Conservation (phyloP, 306 rosid genomes). For the Cicer bijugum region DNA sequence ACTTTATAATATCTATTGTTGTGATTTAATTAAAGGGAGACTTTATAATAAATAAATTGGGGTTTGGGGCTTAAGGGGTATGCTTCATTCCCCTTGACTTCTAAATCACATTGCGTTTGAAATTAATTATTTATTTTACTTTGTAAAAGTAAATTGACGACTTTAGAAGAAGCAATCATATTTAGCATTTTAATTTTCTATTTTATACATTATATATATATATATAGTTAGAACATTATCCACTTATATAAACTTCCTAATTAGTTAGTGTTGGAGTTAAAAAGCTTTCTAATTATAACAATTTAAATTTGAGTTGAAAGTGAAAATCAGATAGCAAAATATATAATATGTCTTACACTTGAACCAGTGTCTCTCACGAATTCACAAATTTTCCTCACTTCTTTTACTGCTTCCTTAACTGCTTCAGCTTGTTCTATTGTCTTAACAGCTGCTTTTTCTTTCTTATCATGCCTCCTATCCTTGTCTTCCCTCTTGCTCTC, state of each 20-base stretch:
- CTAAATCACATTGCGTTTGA: too few species aligned
- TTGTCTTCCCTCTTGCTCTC: conserved; percentile 34
- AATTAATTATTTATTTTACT: too few species aligned
- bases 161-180: too few species aligned
- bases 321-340: not conserved
- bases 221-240: too few species aligned
- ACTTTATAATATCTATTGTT: too few species aligned
- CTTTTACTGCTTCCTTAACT: conserved; percentile 54
- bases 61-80: too few species aligned
- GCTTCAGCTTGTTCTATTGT: conserved; percentile 63
- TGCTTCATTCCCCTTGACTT: too few species aligned
- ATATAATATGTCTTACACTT: conserved; percentile 41
- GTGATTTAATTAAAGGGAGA: too few species aligned
- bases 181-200: too few species aligned
- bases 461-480: conserved; percentile 41
- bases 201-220: too few species aligned
- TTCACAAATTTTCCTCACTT: conserved; percentile 63
- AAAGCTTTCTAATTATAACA: not conserved
- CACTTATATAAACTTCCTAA: not conserved
- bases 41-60: too few species aligned
- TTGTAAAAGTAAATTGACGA: too few species aligned
- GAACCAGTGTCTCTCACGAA: conserved; percentile 59
- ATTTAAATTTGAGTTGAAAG: not conserved
- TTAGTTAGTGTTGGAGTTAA: not conserved
- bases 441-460: conserved; percentile 47